A percentile compares a stretch with the other conserved stretches of the same genome.
These are phyloP conservation scores for Neoboletus magnificus DNA, from an alignment of 768 basidiomycete species.

Conservation along the genomic window DNA sequence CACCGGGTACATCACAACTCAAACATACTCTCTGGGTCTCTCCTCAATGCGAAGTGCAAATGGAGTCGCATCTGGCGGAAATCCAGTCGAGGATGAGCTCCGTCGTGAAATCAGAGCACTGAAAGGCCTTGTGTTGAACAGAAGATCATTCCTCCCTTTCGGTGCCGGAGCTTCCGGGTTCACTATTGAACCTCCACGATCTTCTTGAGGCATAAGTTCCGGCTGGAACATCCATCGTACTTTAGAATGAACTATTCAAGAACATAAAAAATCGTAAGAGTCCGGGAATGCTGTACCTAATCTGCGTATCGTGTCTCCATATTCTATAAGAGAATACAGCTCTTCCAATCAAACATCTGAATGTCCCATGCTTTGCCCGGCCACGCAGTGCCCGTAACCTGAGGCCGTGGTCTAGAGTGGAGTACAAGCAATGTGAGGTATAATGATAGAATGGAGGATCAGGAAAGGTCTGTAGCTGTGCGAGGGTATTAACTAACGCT, in stretches of 20 bases:
- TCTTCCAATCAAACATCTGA: not conserved
- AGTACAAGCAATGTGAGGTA: not conserved
- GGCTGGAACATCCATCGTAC: not conserved
- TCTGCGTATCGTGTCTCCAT: not conserved
- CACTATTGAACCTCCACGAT: not conserved
- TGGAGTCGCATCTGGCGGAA: conserved; percentile 17
- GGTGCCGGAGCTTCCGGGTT: conserved; percentile 2
- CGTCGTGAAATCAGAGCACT: conserved; percentile 71
- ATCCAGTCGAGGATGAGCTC: conserved; percentile 55
- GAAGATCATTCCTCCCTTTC: conserved; percentile 40
- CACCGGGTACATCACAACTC: conserved; percentile 75
- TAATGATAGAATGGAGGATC: not conserved
- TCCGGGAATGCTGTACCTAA: not conserved
- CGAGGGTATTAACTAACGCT: not conserved
- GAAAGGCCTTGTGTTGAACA: conserved; percentile 75
- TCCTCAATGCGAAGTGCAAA: conserved; percentile 15
- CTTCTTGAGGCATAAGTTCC: not conserved
- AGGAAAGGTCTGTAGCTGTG: not conserved
- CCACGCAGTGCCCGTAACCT: not conserved
- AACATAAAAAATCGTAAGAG: not conserved
- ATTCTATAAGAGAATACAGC: not conserved
- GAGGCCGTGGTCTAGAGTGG: not conserved
- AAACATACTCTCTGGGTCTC: conserved; percentile 48
- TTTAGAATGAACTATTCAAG: not conserved
- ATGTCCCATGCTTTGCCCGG: not conserved